Evolutionary conservation across 1,284 basidiomycete genomes (phyloP).

Genomic region (Cronartium quercuum): DNA sequence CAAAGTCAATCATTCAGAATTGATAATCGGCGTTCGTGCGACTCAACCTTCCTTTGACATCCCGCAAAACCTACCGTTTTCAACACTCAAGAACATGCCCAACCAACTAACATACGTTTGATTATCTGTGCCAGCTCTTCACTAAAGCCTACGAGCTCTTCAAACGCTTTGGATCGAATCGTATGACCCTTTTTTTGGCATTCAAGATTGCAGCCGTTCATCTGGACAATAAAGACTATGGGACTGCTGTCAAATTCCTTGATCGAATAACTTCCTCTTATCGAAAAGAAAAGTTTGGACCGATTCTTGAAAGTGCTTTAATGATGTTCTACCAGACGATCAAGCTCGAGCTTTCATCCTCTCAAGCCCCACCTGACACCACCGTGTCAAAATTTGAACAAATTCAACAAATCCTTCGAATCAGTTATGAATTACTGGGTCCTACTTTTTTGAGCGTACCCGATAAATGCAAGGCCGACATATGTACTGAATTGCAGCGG

Average conservation of each 20-base stretch:
- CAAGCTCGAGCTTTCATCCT: neutral
- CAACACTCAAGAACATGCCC: neutral
- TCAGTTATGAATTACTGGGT: slow-evolving; percentile 10
- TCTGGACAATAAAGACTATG: slow-evolving; percentile 65
- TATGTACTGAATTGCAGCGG: neutral
- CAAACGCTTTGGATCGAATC: slow-evolving; percentile 61
- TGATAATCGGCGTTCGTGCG: slow-evolving; percentile 66
- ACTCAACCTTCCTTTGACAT: neutral
- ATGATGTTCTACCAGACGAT: slow-evolving; percentile 67
- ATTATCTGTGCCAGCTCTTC: slow-evolving; percentile 59
- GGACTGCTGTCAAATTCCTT: slow-evolving; percentile 81
- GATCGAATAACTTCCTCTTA: slow-evolving; percentile 79
- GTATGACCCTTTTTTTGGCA: slow-evolving; percentile 75
- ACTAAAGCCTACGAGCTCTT: slow-evolving; percentile 84
- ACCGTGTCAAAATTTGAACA: neutral
- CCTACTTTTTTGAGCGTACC: neutral
- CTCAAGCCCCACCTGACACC: neutral
- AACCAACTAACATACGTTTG: neutral
- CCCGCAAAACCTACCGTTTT: neutral
- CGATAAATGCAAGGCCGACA: neutral
- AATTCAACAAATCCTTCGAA: slow-evolving; percentile 2
- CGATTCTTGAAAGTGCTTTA: slow-evolving; percentile 65
- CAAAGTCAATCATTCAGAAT: slow-evolving; percentile 74
- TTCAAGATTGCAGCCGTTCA: slow-evolving; percentile 79
- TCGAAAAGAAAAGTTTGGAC: slow-evolving; percentile 68